Evolutionary conservation across 768 basidiomycete species (phyloP).

Genomic region (Suillus tomentosus): DNA sequence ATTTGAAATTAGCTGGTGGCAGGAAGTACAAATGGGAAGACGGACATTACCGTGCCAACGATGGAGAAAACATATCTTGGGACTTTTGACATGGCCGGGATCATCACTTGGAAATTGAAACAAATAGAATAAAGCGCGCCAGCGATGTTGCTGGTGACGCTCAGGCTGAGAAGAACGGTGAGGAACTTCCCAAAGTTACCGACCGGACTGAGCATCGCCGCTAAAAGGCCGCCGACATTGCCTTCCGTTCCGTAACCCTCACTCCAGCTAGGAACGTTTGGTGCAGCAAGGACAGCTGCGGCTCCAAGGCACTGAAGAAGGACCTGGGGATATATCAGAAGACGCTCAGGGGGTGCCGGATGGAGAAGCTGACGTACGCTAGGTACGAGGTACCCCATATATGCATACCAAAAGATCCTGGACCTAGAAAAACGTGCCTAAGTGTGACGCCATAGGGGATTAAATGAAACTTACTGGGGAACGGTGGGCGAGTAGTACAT

Average conservation of each 20-base stretch:
- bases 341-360: constrained; percentile 2
- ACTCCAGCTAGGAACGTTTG: constrained; percentile 56
- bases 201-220: constrained; percentile 59
- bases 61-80: constrained; percentile 74
- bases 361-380: constrained; percentile 48
- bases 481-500: constrained; percentile 64
- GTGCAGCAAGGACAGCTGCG: constrained; percentile 60
- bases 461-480: constrained; percentile 47
- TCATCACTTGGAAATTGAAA: constrained; percentile 69
- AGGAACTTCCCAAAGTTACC: constrained; percentile 73
- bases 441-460: constrained; percentile 9
- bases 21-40: constrained; percentile 17
- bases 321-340: constrained; percentile 25
- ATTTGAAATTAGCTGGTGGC: constrained; percentile 14
- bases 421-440: constrained; percentile 37
- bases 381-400: constrained; percentile 64
- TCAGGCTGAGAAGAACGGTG: constrained; percentile 71
- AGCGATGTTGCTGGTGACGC: constrained; percentile 79
- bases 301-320: constrained; percentile 63
- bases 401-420: constrained; percentile 65
- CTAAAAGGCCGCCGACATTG: constrained; percentile 66
- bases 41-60: constrained; percentile 66
- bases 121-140: constrained; percentile 82
- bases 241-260: constrained; percentile 52
- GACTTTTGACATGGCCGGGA: constrained; percentile 57